Evolutionary conservation across 1,139 yeast genomes (phyloP).

Genomic region (Eremothecium sinecaudum): DNA sequence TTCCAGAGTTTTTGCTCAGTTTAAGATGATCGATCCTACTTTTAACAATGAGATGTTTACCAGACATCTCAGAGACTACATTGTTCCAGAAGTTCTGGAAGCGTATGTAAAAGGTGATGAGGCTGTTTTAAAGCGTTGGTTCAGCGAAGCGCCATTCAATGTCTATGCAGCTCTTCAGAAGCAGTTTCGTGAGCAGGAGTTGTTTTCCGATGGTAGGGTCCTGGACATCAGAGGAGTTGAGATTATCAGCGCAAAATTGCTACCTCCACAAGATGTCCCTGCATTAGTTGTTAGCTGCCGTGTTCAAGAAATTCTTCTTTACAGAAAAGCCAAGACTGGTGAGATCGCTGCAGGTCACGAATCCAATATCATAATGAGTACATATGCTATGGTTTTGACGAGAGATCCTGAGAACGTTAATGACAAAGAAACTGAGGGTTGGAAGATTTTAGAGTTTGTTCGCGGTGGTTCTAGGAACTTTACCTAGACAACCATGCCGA

Average conservation of each 20-base stretch:
- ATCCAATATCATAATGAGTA: slow-evolving; percentile 83
- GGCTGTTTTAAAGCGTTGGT: slow-evolving; percentile 74
- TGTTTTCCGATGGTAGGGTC: slow-evolving; percentile 84
- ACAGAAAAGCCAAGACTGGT: slow-evolving; percentile 82
- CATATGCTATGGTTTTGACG: slow-evolving; percentile 93
- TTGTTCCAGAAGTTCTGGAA: slow-evolving; percentile 90
- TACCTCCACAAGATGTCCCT: slow-evolving; percentile 89
- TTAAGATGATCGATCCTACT: slow-evolving; percentile 82
- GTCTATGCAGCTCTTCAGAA: slow-evolving; percentile 93
- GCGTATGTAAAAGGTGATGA: slow-evolving; percentile 93
- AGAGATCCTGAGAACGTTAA: slow-evolving; percentile 88
- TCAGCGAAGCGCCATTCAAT: slow-evolving; percentile 93
- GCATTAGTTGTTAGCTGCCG: slow-evolving; percentile 91
- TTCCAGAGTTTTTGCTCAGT: slow-evolving; percentile 79
- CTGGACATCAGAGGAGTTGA: slow-evolving; percentile 95
- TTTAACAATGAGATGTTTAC: slow-evolving; percentile 76
- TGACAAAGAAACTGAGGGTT: slow-evolving; percentile 87
- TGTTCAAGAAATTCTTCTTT: slow-evolving; percentile 91
- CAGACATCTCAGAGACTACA: slow-evolving; percentile 79
- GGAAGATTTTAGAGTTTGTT: slow-evolving; percentile 93
- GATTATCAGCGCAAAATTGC: slow-evolving; percentile 74
- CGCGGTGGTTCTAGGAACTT: slow-evolving; percentile 89
- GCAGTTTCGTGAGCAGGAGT: slow-evolving; percentile 83
- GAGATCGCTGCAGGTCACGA: slow-evolving; percentile 95
- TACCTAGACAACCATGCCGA: slow-evolving; percentile 38